Evolutionary conservation across 805 yeast genomes (phyloP).

Genomic region (Candida nonsorbophila): DNA sequence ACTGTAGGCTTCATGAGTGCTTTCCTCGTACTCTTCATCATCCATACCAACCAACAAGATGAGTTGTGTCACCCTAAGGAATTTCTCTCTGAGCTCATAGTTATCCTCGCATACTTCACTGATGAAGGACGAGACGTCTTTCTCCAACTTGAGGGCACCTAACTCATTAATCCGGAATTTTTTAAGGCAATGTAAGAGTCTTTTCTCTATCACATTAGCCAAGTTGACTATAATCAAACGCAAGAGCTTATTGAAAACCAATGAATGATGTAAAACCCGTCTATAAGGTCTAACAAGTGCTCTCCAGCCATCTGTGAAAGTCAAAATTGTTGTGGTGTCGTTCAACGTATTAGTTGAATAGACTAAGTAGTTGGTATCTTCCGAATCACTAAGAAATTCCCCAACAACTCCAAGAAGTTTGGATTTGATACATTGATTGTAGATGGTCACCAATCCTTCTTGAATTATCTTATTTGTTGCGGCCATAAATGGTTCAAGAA

Average conservation of each 20-base stretch:
- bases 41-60: conserved; percentile 80
- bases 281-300: conserved; percentile 59
- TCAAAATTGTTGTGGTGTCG: conserved; percentile 30
- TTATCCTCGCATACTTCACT: conserved; percentile 66
- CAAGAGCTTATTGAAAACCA: conserved; percentile 47
- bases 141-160: conserved; percentile 80
- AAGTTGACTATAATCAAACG: conserved; percentile 47
- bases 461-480: conserved; percentile 35
- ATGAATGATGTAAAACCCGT: conserved; percentile 45
- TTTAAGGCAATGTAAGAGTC: conserved; percentile 59
- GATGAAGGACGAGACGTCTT: conserved; percentile 71
- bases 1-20: conserved; percentile 12
- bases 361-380: conserved; percentile 24
- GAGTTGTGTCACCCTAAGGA: conserved; percentile 77
- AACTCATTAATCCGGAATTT: conserved; percentile 62
- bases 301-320: conserved; percentile 64
- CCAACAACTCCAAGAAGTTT: conserved; percentile 38
- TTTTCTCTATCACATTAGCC: conserved; percentile 56
- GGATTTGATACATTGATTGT: conserved; percentile 42
- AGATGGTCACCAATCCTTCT: conserved; percentile 44
- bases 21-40: conserved; percentile 47
- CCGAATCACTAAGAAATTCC: conserved; percentile 36
- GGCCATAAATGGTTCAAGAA: conserved; percentile 24
- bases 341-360: conserved; percentile 21
- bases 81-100: conserved; percentile 72